phyloP scores from a whole-genome alignment of 176 grass and related monocot genomes.

The Eremochloa ophiuroides region DNA sequence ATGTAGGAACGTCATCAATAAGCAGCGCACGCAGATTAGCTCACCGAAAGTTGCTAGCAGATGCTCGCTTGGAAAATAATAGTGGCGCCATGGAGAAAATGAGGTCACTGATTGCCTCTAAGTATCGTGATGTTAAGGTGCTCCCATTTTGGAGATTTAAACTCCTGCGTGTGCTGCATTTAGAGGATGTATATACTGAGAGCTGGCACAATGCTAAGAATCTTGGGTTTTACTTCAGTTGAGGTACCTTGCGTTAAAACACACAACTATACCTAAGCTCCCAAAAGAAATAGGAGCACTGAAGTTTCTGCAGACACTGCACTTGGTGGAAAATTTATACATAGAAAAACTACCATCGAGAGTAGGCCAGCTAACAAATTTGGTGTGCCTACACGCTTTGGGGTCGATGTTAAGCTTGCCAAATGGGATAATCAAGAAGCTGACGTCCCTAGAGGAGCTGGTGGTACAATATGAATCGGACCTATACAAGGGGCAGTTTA shows the following conservation, averaged over 20 bases:
- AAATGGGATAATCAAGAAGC: background rate
- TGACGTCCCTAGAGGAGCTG: background rate
- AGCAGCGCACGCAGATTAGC: background rate
- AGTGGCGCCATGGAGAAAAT: background rate
- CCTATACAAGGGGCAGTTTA: background rate
- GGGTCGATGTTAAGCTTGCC: background rate
- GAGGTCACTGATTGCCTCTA: background rate
- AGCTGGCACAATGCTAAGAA: background rate
- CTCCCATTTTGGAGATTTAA: background rate
- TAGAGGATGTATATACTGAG: background rate
- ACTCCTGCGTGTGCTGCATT: background rate
- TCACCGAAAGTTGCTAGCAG: background rate
- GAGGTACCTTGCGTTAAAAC: background rate
- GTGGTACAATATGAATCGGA: background rate
- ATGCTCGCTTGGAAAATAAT: background rate
- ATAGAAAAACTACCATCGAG: background rate
- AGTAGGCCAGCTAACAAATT: background rate
- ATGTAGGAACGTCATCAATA: background rate
- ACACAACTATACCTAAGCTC: background rate
- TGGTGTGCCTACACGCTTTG: background rate
- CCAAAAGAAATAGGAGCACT: background rate
- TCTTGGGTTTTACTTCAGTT: background rate
- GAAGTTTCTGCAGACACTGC: background rate
- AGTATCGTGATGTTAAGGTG: accelerated
- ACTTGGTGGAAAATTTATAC: background rate